Evolutionary conservation across 208 protist species (phyloP).

Genomic region (Leishmania turanica): DNA sequence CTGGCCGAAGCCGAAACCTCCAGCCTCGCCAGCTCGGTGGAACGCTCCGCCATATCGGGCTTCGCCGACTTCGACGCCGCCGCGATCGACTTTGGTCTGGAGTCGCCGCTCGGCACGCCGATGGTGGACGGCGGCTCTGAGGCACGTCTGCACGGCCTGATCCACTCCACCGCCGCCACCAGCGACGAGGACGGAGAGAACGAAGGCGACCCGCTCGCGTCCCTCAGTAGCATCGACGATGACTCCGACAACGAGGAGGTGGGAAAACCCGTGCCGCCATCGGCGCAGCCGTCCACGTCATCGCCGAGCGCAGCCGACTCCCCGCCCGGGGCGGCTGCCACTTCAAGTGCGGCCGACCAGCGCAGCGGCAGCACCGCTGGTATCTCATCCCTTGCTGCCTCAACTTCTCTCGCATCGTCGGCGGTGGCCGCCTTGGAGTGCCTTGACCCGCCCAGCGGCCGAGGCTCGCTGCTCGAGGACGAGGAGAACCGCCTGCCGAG

Average conservation of each 20-base stretch:
- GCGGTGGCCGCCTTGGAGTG: constrained; percentile 2
- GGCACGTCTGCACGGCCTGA: constrained; percentile 18
- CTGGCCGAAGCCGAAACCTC: constrained; percentile 61
- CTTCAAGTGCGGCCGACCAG: constrained; percentile 9
- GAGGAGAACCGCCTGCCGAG: constrained; percentile 31
- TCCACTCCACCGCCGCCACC: constrained; percentile 5
- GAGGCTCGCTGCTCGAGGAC: constrained; percentile 26
- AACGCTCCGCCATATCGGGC: constrained; percentile 28
- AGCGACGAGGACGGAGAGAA: constrained; percentile 5
- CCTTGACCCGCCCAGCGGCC: constrained; percentile 19
- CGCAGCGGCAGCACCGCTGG: constrained; percentile 1
- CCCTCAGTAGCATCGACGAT: constrained; percentile 24
- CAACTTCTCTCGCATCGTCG: background rate
- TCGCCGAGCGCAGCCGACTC: constrained; percentile 1
- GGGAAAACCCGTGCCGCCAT: background rate
- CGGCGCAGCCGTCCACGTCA: too few relatives aligned
- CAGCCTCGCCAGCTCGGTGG: constrained; percentile 71
- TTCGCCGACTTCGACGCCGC: constrained; percentile 35
- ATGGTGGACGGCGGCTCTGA: constrained; percentile 19
- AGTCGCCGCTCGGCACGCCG: constrained; percentile 20
- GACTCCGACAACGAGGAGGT: constrained; percentile 20
- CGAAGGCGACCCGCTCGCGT: constrained; percentile 24
- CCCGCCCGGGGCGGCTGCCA: background rate
- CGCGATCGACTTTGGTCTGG: constrained; percentile 55
- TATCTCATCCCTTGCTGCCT: background rate